Base-by-base conservation (phyloP, 345 rosid genomes). In the Brassica juncea region DNA sequence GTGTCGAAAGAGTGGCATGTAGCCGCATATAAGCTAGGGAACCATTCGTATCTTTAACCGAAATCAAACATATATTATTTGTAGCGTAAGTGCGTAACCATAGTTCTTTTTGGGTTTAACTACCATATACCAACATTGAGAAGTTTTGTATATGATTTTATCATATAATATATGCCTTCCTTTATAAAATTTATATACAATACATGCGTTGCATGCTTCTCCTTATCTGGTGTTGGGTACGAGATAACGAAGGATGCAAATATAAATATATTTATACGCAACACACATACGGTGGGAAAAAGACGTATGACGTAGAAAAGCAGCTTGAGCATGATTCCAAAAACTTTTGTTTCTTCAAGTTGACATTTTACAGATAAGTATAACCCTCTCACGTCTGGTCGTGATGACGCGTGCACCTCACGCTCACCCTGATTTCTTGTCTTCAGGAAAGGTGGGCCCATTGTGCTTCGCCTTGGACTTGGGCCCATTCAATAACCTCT, bases 361-460 rank as follows among this genome's bases (percentile, higher is more conserved):
- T 75, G 76, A 80, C 79, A 80, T 80, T 70, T 80, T 65, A 65
- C 76, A 52, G 80, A 80, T 75, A 75, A 68, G 75, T 37, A 11
- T 75, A 72, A 28, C 15, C 71, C 71, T 47, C 66, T 37, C 75
- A 80, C 79, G 79, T 80, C 70, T 79, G 82, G 70, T 68, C 78
- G 73, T 79, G 6, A 7, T 73, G 74, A n/a, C 69, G 74, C 59
- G 82, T 72, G 68, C 52, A 37, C n/a, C 37, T 30, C 68, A 59
- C 73, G 19, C 10, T n/a, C 42, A 16, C 52, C 69, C 15, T 31
- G 47, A 15, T 49, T 27, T 64, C 4, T 21, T 6, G 5, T 4
- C 25, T 77, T 32, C 54, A 25, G 66, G 42, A 27, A 5, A 6
- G 4, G 73, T 59, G 78, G 82, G 78, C 19, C 74, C 72, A 14